Evolutionary conservation across 495 filamentous ascomycete species (phyloP), one percentile per base, ranked within the genome.

Genomic region (Podospora tetraspora): DNA sequence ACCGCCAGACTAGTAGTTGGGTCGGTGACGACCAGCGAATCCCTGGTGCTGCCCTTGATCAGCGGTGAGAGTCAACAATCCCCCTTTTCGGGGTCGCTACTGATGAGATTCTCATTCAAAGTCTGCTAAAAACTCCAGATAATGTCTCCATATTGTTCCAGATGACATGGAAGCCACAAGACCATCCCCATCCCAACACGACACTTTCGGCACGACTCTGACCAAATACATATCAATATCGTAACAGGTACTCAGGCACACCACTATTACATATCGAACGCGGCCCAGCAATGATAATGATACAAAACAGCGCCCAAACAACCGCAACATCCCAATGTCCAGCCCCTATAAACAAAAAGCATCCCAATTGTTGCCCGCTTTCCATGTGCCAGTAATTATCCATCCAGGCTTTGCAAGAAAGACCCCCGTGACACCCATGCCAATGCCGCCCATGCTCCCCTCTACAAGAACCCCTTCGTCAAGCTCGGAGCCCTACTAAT

Each of bases 391-490:
- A 27, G 27, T 52, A 52, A 52, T 52, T 52, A 52, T 52, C 43
- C 43, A 52, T 52, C 43, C 43, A 43, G 43, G 43, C 43, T 52
- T 52, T 52, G 43, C 43, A 52, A 52, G 43, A 52, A 52, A n/a
- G 43, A 52, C 43, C 43, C 43, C 43, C 16, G 19, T n/a, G 7
- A n/a, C 59, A 59, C 24, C 57, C 58, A 19, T 60, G 11, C 59
- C 59, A 60, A 25, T 24, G 24, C 22, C 24, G 1, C 34, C 13
- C 13, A 43, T 43, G 34, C 27, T 63, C 63, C 57, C 63, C 59
- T 27, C 77, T 64, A 86, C 72, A 87, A 77, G 70, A 87, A 87
- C 24, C 85, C 85, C 69, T 87, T 87, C 37, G 83, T 85, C 68
- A 86, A 65, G 64, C 84, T 86, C 13, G 80, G 77, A 71, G 78